Conservation (phyloP, 176 grass and related monocot species). For the Coix lacrymajobi region DNA sequence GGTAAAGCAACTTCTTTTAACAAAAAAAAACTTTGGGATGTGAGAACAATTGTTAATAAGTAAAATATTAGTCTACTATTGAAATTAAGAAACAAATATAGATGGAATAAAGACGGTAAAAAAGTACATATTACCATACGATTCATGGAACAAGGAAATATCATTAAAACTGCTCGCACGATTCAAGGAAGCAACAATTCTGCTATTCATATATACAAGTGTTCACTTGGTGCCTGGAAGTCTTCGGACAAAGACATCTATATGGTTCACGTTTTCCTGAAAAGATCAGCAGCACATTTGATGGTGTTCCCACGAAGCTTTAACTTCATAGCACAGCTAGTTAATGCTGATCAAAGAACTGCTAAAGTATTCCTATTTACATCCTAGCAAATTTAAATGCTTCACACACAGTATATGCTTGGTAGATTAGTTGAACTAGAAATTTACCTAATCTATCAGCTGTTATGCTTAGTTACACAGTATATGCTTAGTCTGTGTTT, state of each 20-base stretch:
- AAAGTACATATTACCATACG: not conserved
- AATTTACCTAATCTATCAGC: not conserved
- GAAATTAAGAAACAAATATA: not conserved
- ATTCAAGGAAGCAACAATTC: not conserved
- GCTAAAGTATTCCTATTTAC: not conserved
- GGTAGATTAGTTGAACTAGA: not conserved
- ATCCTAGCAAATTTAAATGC: not conserved
- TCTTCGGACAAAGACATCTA: not conserved
- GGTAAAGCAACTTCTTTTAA: not conserved
- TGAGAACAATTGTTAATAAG: not conserved
- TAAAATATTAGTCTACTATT: not conserved
- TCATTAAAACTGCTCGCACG: not conserved
- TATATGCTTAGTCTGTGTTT: too few species aligned
- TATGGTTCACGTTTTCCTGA: not conserved
- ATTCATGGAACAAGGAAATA: not conserved
- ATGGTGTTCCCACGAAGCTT: not conserved
- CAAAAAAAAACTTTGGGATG: not conserved
- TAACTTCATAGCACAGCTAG: not conserved
- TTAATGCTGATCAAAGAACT: not conserved
- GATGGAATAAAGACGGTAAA: not conserved
- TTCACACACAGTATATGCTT: not conserved
- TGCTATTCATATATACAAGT: not conserved
- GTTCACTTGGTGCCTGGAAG: not conserved
- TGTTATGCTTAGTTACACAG: not conserved
- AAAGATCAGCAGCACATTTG: not conserved